phyloP scores from a whole-genome alignment of 1,139 yeast genomes.

The Wickerhamiella infanticola region DNA sequence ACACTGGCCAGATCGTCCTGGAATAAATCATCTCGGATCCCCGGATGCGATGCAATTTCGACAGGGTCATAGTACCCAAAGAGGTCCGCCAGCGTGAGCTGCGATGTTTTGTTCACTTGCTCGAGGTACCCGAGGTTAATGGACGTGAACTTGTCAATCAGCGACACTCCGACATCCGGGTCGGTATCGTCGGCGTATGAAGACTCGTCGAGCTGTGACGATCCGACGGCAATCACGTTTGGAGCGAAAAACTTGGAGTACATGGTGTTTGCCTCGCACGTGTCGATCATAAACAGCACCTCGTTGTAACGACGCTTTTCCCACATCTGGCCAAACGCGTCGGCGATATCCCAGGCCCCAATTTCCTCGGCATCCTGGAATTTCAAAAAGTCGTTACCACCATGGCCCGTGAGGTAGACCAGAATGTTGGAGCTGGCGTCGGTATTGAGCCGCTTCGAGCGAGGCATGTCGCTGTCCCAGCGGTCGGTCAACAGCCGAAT shows the following conservation, averaged over 20 bases:
- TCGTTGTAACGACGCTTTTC: slow-evolving; percentile 91
- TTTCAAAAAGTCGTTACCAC: slow-evolving; percentile 92
- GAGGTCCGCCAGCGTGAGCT: slow-evolving; percentile 61
- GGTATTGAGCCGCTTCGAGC: slow-evolving; percentile 76
- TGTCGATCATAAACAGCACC: slow-evolving; percentile 92
- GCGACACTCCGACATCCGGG: slow-evolving; percentile 92
- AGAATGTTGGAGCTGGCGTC: slow-evolving; percentile 91
- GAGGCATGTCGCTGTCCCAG: slow-evolving; percentile 88
- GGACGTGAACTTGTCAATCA: slow-evolving; percentile 89
- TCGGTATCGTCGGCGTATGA: slow-evolving; percentile 95
- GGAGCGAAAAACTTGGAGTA: slow-evolving; percentile 86
- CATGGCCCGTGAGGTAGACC: slow-evolving; percentile 95
- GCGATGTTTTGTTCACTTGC: slow-evolving; percentile 67
- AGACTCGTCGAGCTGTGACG: slow-evolving; percentile 77
- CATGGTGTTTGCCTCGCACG: slow-evolving; percentile 98
- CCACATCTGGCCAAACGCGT: slow-evolving; percentile 94
- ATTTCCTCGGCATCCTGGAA: slow-evolving; percentile 98
- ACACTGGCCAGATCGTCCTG: slow-evolving; percentile 54
- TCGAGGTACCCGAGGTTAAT: slow-evolving; percentile 83
- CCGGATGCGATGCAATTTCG: slow-evolving; percentile 82
- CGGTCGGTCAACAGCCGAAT: slow-evolving; percentile 80
- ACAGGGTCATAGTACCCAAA: slow-evolving; percentile 74
- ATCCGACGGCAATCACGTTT: slow-evolving; percentile 82
- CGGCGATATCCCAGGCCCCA: slow-evolving; percentile 89
- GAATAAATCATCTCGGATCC: slow-evolving; percentile 71